A percentile compares a stretch with the other conserved stretches of the same genome.
Conservation (phyloP, 1,139 yeast species). For the Fermentozyma sake region DNA sequence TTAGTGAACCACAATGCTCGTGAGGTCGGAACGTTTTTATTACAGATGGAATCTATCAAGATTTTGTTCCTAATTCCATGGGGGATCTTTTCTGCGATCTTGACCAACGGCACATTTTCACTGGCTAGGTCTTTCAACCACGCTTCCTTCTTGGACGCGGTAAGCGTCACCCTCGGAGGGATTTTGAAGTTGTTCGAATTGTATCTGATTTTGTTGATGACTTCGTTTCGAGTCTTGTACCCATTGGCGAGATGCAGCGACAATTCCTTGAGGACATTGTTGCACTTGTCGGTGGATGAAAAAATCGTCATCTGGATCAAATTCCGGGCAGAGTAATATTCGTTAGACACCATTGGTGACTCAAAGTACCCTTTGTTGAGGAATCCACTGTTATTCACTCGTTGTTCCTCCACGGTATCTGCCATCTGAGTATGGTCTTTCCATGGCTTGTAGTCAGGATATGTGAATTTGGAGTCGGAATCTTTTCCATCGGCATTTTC, state of each 20-base stretch:
- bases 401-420: slow-evolving; percentile 21
- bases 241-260: slow-evolving; percentile 58
- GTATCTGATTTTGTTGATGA: slow-evolving; percentile 55
- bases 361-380: slow-evolving; percentile 46
- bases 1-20: slow-evolving; percentile 89
- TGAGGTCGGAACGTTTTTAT: slow-evolving; percentile 61
- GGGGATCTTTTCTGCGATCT: slow-evolving; percentile 77
- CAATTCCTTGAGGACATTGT: slow-evolving; percentile 34
- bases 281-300: slow-evolving; percentile 35
- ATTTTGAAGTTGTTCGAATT: slow-evolving; percentile 59
- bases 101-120: slow-evolving; percentile 57
- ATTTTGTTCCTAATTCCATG: slow-evolving; percentile 79
- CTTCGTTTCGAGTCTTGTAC: slow-evolving; percentile 57
- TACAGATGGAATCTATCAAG: slow-evolving; percentile 66
- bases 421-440: slow-evolving; percentile 55
- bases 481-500: not conserved
- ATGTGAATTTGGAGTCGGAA: slow-evolving; percentile 29
- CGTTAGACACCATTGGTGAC: slow-evolving; percentile 55
- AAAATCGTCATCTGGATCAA: slow-evolving; percentile 42
- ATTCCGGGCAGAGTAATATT: slow-evolving; percentile 50
- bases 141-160: slow-evolving; percentile 76
- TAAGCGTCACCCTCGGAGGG: slow-evolving; percentile 84
- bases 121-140: slow-evolving; percentile 83
- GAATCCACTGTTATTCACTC: slow-evolving; percentile 28
- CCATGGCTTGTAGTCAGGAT: slow-evolving; percentile 85